Conservation (phyloP, 2,329 filamentous ascomycete genomes). For the Taxawa tesnikishii region DNA sequence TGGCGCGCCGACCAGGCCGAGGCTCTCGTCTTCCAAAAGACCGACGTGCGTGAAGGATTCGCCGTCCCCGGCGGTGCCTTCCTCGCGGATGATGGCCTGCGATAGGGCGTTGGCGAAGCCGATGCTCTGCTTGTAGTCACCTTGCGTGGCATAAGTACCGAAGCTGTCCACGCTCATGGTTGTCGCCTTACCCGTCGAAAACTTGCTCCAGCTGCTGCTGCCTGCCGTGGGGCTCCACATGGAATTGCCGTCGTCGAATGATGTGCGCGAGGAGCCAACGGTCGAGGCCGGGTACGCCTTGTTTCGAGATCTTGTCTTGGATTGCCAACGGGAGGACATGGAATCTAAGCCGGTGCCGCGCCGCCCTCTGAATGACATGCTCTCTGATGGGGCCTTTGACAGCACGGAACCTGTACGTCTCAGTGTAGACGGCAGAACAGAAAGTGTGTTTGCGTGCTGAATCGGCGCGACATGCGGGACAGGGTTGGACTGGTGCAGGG, state of each 20-base stretch:
- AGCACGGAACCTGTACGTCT: slow-evolving; percentile 82
- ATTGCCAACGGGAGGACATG: slow-evolving; percentile 61
- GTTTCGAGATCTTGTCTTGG: slow-evolving; percentile 74
- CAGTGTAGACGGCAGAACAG: slow-evolving; percentile 49
- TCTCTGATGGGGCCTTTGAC: slow-evolving; percentile 86
- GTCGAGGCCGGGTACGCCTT: slow-evolving; percentile 65
- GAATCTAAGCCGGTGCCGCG: slow-evolving; percentile 53
- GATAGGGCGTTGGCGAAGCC: slow-evolving; percentile 94
- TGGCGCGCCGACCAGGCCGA: slow-evolving; percentile 85
- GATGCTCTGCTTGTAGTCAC: slow-evolving; percentile 89
- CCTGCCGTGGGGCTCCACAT: slow-evolving; percentile 83
- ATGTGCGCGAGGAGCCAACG: slow-evolving; percentile 83
- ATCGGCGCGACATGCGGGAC: slow-evolving; percentile 7
- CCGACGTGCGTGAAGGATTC: slow-evolving; percentile 16
- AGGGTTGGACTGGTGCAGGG: slow-evolving; percentile 61
- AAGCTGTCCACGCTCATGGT: slow-evolving; percentile 90
- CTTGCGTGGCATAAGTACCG: slow-evolving; percentile 55
- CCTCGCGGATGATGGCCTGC: slow-evolving; percentile 91
- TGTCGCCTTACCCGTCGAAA: slow-evolving; percentile 81
- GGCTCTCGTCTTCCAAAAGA: slow-evolving; percentile 79
- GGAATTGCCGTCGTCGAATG: slow-evolving; percentile 80
- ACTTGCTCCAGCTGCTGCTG: slow-evolving; percentile 93
- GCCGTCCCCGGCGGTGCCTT: slow-evolving; percentile 34
- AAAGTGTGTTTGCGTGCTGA: slow-evolving; percentile 35
- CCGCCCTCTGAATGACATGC: slow-evolving; percentile 54